These are phyloP conservation scores for Quercus aquifolioides DNA, from an alignment of 306 rosid species.

Conservation along the genomic window DNA sequence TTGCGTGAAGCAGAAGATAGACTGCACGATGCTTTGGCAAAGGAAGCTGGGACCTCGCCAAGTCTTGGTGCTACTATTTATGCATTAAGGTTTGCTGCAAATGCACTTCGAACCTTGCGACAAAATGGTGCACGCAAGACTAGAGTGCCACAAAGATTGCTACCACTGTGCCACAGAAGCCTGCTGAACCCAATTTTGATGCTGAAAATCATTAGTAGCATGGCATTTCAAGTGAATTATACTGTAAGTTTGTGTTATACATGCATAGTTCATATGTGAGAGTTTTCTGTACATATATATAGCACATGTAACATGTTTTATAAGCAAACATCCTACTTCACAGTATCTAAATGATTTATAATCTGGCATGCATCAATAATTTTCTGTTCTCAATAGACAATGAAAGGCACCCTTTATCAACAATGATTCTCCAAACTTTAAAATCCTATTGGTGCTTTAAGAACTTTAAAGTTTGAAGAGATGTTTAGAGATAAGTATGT, in stretches of 20 bases:
- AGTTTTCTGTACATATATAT: neutral
- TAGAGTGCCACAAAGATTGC: slow-evolving; percentile 19
- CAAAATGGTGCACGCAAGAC: neutral
- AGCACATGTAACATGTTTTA: too few relatives aligned
- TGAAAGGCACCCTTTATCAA: too few relatives aligned
- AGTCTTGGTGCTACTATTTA: slow-evolving; percentile 40
- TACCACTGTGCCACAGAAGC: slow-evolving; percentile 43
- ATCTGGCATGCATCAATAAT: too few relatives aligned
- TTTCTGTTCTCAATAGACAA: too few relatives aligned
- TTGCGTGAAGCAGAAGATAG: slow-evolving; percentile 31
- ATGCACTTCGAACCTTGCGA: slow-evolving; percentile 33
- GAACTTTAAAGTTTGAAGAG: too few relatives aligned
- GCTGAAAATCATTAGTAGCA: slow-evolving; percentile 13
- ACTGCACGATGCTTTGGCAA: slow-evolving; percentile 42
- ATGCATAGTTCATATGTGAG: neutral
- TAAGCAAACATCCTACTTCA: too few relatives aligned
- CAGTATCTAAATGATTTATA: too few relatives aligned
- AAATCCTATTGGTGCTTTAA: too few relatives aligned
- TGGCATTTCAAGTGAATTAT: neutral
- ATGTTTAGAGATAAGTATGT: too few relatives aligned
- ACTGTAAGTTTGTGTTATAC: neutral
- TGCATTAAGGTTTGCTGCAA: slow-evolving; percentile 46
- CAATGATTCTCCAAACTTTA: too few relatives aligned
- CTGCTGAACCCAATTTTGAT: slow-evolving; percentile 44
- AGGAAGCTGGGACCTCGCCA: slow-evolving; percentile 22